Conservation (phyloP, 768 basidiomycete genomes). For the Suillus weaverae region DNA sequence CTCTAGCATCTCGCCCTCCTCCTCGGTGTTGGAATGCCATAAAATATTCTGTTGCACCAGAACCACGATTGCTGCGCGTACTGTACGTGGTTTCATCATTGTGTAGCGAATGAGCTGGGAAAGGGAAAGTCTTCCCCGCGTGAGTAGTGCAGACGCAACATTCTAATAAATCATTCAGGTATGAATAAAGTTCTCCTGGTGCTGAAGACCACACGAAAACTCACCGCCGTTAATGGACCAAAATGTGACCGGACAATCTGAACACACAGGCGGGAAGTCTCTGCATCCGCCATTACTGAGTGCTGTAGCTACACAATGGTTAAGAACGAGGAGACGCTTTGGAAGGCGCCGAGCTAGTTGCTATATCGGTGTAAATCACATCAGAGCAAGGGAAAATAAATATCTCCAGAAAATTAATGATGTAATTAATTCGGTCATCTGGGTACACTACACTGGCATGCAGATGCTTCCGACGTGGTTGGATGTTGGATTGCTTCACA, state of each 20-base stretch:
- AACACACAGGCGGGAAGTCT: slow-evolving; percentile 58
- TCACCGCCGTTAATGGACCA: slow-evolving; percentile 64
- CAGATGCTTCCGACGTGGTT: background rate
- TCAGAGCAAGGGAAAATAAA: background rate
- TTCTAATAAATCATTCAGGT: slow-evolving; percentile 44
- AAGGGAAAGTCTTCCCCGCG: slow-evolving; percentile 78
- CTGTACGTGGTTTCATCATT: slow-evolving; percentile 61
- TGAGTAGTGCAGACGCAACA: slow-evolving; percentile 72
- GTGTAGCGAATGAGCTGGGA: slow-evolving; percentile 69
- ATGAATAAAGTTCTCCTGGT: slow-evolving; percentile 4
- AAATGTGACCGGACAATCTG: slow-evolving; percentile 68
- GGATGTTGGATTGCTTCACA: background rate
- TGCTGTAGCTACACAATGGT: background rate
- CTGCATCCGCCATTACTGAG: slow-evolving; percentile 58
- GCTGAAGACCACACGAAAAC: slow-evolving; percentile 19
- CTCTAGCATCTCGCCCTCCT: slow-evolving; percentile 77
- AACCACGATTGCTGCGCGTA: slow-evolving; percentile 70
- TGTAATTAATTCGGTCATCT: background rate
- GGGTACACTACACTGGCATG: too few relatives aligned
- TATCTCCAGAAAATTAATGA: background rate
- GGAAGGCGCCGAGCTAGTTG: background rate
- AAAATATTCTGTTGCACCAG: slow-evolving; percentile 91
- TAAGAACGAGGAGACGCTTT: background rate
- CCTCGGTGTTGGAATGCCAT: slow-evolving; percentile 76
- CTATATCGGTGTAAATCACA: background rate